Percentiles rank a stretch among this genome's conserved stretches.
Conservation (phyloP, 345 rosid species). For the Sonneratia alba region DNA sequence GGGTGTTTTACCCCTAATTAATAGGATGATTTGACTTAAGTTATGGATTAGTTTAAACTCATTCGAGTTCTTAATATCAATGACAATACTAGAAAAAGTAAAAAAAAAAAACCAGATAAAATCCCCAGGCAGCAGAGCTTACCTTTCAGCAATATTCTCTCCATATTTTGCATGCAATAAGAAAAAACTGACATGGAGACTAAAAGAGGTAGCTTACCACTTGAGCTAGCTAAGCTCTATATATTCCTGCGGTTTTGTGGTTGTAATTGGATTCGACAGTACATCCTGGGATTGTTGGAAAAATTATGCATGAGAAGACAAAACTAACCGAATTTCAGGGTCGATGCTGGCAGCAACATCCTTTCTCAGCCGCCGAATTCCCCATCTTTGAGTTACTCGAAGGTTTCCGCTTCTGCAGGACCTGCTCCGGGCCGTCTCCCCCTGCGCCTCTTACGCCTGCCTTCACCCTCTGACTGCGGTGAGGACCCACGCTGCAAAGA, state of each 20-base stretch:
- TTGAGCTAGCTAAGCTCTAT: background rate
- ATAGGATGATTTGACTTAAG: too few species aligned
- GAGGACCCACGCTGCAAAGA: conserved; percentile 46
- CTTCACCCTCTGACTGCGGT: conserved; percentile 57
- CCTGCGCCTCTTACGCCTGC: conserved; percentile 53
- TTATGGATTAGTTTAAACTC: too few species aligned
- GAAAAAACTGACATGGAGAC: too few species aligned
- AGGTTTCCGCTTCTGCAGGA: conserved; percentile 33
- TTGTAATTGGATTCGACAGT: background rate
- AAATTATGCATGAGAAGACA: background rate
- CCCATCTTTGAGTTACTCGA: conserved; percentile 80
- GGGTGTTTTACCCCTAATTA: too few species aligned
- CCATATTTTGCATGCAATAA: too few species aligned
- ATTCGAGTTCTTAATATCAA: too few species aligned
- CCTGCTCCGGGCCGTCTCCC: conserved; percentile 45
- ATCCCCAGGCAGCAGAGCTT: too few species aligned
- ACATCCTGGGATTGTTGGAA: background rate
- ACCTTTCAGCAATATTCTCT: too few species aligned
- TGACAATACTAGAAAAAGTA: too few species aligned
- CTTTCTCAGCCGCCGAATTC: conserved; percentile 38
- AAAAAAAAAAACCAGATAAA: too few species aligned
- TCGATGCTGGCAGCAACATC: conserved; percentile 11
- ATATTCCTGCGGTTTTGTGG: background rate
- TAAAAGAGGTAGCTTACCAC: too few species aligned
- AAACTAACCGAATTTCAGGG: background rate